Evolutionary conservation across 306 rosid genomes (phyloP).

Genomic region (Acmispon strigosus): DNA sequence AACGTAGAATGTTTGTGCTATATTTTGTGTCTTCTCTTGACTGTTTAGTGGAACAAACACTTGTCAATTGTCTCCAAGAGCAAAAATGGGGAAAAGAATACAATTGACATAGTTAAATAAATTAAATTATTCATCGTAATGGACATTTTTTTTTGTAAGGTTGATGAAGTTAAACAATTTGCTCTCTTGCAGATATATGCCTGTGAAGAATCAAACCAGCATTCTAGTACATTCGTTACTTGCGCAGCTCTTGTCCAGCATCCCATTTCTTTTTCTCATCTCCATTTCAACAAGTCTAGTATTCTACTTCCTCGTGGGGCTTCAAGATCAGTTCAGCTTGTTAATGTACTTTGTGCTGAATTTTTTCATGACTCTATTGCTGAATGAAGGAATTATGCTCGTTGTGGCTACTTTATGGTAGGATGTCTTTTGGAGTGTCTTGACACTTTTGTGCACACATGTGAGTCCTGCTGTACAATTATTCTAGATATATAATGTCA

Average conservation of each 20-base stretch:
- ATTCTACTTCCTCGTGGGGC: constrained; percentile 85
- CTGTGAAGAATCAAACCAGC: constrained; percentile 84
- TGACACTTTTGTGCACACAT: constrained; percentile 70
- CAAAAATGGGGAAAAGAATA: neutral
- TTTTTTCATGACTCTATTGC: constrained; percentile 76
- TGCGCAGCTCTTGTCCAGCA: constrained; percentile 94
- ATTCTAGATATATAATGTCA: neutral
- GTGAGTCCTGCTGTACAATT: constrained; percentile 40
- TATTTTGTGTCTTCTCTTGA: neutral
- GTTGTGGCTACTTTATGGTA: constrained; percentile 60
- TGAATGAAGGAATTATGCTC: constrained; percentile 92
- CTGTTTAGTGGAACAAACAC: neutral
- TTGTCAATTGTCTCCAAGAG: neutral
- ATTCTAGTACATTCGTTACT: constrained; percentile 73
- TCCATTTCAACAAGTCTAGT: constrained; percentile 87
- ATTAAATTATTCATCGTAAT: neutral
- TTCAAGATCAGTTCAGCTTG: constrained; percentile 85
- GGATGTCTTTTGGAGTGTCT: constrained; percentile 78
- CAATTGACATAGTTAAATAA: neutral
- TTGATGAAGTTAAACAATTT: constrained; percentile 21
- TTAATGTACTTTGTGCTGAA: constrained; percentile 98
- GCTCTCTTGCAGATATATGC: constrained; percentile 59
- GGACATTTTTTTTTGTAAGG: neutral
- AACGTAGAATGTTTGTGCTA: neutral
- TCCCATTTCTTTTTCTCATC: constrained; percentile 93